A percentile compares a stretch with the other conserved stretches of the same genome.
Evolutionary conservation across 78 protist genomes (phyloP).

Genomic region (Bodo saltans): DNA sequence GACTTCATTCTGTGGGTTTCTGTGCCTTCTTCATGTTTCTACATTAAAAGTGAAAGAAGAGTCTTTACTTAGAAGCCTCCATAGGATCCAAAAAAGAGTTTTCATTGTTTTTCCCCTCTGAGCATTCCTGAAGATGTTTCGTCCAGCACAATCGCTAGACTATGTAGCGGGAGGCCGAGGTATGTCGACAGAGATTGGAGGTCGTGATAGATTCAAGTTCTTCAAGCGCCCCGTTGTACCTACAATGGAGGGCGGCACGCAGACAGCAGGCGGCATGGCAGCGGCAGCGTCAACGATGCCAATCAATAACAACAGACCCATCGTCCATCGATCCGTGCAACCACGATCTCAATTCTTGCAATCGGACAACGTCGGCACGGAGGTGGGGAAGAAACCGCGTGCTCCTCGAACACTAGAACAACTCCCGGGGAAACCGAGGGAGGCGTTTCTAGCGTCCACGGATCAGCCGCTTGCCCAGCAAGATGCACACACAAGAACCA

Average conservation of each 20-base stretch:
- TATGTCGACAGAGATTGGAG: slow-evolving; percentile 8
- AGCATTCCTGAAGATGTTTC: no score
- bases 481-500: not conserved
- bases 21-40: no score
- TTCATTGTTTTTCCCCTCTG: no score
- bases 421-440: no score
- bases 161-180: not conserved
- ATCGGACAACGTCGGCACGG: not conserved
- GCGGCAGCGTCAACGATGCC: no score
- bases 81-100: no score
- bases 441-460: no score
- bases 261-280: not conserved
- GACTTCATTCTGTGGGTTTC: no score
- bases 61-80: no score
- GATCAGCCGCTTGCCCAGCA: not conserved
- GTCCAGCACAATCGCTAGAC: no score
- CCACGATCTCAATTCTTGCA: no score
- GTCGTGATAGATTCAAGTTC: slow-evolving; percentile 22
- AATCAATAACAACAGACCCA: not conserved
- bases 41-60: no score
- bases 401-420: not conserved
- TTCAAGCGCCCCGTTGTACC: slow-evolving; percentile 28
- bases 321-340: not conserved
- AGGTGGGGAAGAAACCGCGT: not conserved
- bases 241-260: not conserved